Conservation (phyloP, 1,284 basidiomycete species). For the Cryptococcus neoformans region DNA sequence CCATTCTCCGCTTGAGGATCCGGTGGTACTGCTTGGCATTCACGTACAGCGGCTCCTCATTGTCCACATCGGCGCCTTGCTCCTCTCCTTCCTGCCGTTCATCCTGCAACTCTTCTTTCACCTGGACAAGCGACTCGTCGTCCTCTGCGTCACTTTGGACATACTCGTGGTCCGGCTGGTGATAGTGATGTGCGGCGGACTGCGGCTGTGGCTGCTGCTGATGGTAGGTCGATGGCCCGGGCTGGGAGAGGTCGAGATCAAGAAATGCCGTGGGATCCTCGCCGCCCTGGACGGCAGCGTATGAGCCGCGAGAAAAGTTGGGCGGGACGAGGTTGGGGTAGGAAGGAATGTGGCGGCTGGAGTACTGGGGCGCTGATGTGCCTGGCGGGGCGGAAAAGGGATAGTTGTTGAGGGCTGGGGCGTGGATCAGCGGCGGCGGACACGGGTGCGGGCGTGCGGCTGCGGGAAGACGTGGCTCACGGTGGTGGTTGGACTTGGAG, state of each 20-base stretch:
- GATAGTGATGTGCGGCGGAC: background rate
- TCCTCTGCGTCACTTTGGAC: conserved; percentile 6
- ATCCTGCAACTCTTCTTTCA: conserved; percentile 19
- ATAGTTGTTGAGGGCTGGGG: conserved; percentile 8
- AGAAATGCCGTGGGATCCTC: conserved; percentile 22
- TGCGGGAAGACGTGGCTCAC: background rate
- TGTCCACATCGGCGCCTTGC: conserved; percentile 51
- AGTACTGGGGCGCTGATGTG: conserved; percentile 3
- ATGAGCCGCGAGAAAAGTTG: conserved; percentile 3
- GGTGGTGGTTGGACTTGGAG: background rate
- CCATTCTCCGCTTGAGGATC: conserved; percentile 86
- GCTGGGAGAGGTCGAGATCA: conserved; percentile 29
- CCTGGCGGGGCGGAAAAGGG: conserved; percentile 6
- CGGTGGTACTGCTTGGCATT: conserved; percentile 98
- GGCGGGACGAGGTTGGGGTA: conserved; percentile 14
- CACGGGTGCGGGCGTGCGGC: background rate
- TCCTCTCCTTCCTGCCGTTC: conserved; percentile 20
- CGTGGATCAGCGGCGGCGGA: too few species aligned
- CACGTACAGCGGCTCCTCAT: conserved; percentile 94
- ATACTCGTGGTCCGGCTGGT: background rate
- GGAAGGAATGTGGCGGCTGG: conserved; percentile 5
- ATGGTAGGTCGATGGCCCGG: conserved; percentile 30
- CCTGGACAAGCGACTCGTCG: conserved; percentile 21
- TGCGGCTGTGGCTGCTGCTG: background rate
- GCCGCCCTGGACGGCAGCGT: background rate